These are phyloP conservation scores for Aaosphaeria pasadenensis DNA, from an alignment of 2,329 filamentous ascomycete species.

Conservation along the genomic window DNA sequence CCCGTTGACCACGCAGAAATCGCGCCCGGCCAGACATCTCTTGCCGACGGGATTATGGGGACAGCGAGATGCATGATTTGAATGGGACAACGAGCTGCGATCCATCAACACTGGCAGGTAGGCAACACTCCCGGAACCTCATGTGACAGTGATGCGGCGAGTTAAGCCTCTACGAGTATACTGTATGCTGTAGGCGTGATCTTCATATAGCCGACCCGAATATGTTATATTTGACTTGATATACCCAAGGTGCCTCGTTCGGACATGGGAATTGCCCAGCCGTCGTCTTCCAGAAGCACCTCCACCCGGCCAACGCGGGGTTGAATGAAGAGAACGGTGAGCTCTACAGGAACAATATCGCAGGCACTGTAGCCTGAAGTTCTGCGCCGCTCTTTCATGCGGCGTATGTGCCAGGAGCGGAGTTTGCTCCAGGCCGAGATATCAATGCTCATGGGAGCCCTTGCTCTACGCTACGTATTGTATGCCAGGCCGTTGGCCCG, in stretches of 20 bases:
- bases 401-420: slow-evolving; percentile 2
- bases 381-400: slow-evolving; percentile 2
- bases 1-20: slow-evolving; percentile 13
- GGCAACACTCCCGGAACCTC: slow-evolving; percentile 11
- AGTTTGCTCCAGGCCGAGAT: slow-evolving; percentile 4
- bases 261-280: slow-evolving; percentile 16
- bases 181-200: slow-evolving; percentile 23
- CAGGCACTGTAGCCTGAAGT: slow-evolving; percentile 6
- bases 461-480: slow-evolving; percentile 4
- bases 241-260: slow-evolving; percentile 24
- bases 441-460: slow-evolving; percentile 1
- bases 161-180: slow-evolving; percentile 11
- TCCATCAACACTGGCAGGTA: too few relatives aligned
- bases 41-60: too few relatives aligned
- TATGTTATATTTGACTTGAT: slow-evolving; percentile 28
- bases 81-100: too few relatives aligned
- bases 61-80: too few relatives aligned
- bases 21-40: not conserved
- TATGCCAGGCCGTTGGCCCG: slow-evolving; percentile 3
- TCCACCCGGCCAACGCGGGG: slow-evolving; percentile 14
- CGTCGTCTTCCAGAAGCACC: slow-evolving; percentile 21
- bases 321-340: slow-evolving; percentile 6
- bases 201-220: slow-evolving; percentile 36
- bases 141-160: slow-evolving; percentile 26
- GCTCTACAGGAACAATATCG: not conserved